These are phyloP conservation scores for Neurospora sp. DNA, from an alignment of 495 filamentous ascomycete species.

Conservation along the genomic window DNA sequence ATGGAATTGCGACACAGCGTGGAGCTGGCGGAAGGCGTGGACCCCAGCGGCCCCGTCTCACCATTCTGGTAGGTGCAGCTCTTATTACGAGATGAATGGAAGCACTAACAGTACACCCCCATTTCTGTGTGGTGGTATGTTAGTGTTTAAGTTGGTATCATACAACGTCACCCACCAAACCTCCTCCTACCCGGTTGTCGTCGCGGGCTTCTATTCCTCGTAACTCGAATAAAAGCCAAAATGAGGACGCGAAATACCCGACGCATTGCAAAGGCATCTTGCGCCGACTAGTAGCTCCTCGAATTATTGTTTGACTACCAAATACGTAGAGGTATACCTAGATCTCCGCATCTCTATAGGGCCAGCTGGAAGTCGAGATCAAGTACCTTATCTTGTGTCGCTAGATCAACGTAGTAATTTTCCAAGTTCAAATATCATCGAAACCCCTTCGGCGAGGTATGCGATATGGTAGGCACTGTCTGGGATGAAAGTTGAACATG, in stretches of 20 bases:
- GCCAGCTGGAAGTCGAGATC: neutral
- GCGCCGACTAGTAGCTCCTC: neutral
- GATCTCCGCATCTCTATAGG: neutral
- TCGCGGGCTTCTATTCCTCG: neutral
- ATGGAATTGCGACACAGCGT: neutral
- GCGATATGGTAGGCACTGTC: neutral
- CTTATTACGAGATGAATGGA: neutral
- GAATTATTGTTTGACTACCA: neutral
- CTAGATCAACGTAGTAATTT: neutral
- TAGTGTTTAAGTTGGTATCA: neutral
- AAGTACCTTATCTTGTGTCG: neutral
- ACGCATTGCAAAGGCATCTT: neutral
- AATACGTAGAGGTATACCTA: neutral
- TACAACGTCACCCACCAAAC: neutral
- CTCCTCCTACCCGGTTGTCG: neutral
- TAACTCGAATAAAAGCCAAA: neutral
- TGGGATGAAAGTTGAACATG: neutral
- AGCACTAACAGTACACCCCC: neutral
- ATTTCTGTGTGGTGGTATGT: neutral
- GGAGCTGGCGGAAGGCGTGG: neutral
- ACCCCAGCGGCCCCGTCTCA: neutral
- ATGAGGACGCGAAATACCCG: neutral
- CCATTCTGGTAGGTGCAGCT: neutral
- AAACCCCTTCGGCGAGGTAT: neutral
- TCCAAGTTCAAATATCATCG: neutral